Evolutionary conservation across 2,329 filamentous ascomycete genomes (phyloP), one percentile per base, ranked within the genome.

Genomic region (Scedosporium dehoogii): DNA sequence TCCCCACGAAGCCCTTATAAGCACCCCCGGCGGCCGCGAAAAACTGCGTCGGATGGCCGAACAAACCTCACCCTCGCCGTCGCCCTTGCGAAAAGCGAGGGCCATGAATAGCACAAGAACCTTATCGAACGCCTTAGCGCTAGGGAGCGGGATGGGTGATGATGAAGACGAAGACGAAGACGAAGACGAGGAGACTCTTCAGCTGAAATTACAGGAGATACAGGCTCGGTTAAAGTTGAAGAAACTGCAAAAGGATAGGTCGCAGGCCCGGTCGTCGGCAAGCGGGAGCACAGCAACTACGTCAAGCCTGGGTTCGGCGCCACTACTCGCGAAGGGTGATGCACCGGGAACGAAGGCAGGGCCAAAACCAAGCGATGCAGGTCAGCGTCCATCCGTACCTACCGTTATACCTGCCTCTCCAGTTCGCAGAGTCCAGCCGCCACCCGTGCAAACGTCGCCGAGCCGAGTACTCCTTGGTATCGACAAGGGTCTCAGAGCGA

Each of bases 211-310:
- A 4, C 87, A 92, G 66, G 91, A 90, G 62, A 96, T 99, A 63
- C 88, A 97, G 73, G 91, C 92, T 6, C 87, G 89, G 64, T 76
- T 97, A 60, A 94, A 88, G 73, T 75, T 97, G 66, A 97, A 97
- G 74, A 92, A 88, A 70, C 77, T 97, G 14, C 90, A 94, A 72
- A 87, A 87, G 70, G 74, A 83, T 72, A 84, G 80, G 70, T 75
- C 79, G 63, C 46, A 53, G 6, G 23, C 44, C 6, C 44, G 33
- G n/a, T 23, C 23, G n/a, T 23, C 23, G 16, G 21, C 48, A n/a
- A 46, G 7, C 10, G 41, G 25, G 41, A 29, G 21, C 21, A 23
- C 53, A 6, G 23, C 53, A 16, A n/a, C 44, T 1, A 27, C 38
- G 23, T 41, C 55, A 23, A 29, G n/a, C 21, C 21, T 59, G 14